Conservation (phyloP, 73 alveolate species). For the Paramecium pentaurelia region DNA sequence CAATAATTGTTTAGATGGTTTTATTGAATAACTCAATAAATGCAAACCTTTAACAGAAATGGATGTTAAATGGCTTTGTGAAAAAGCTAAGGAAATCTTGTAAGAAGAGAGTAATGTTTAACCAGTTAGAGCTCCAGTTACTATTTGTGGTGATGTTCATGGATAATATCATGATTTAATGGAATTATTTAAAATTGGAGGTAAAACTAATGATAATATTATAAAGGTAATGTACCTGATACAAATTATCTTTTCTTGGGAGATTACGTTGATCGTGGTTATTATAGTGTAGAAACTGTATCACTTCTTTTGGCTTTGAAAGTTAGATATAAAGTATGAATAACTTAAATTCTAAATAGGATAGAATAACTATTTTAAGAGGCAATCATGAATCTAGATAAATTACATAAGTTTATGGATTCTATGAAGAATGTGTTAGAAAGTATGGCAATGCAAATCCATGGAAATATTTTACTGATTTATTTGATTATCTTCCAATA, state of each 20-base stretch:
- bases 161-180: conserved; percentile 91
- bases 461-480: conserved; percentile 78
- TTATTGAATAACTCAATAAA: conserved; percentile 58
- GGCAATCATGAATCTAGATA: conserved; percentile 81
- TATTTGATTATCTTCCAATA: conserved; percentile 77
- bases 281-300: conserved; percentile 77
- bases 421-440: conserved; percentile 78
- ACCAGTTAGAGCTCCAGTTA: conserved; percentile 83
- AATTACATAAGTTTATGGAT: conserved; percentile 81
- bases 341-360: background rate
- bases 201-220: conserved; percentile 56
- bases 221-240: conserved; percentile 76
- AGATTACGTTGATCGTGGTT: conserved; percentile 83
- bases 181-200: conserved; percentile 85
- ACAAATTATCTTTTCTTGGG: conserved; percentile 81
- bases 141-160: conserved; percentile 94
- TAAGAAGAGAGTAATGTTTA: conserved; percentile 85
- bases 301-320: conserved; percentile 72
- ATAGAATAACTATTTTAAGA: conserved; percentile 73
- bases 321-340: conserved; percentile 71
- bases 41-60: conserved; percentile 83
- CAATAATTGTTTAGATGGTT: conserved; percentile 42
- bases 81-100: conserved; percentile 94
- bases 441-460: conserved; percentile 80
- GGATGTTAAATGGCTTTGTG: conserved; percentile 91